Percentiles rank a stretch among this genome's conserved stretches.
Evolutionary conservation across 2,329 filamentous ascomycete species (phyloP).

Genomic region (Penicillium sp.): DNA sequence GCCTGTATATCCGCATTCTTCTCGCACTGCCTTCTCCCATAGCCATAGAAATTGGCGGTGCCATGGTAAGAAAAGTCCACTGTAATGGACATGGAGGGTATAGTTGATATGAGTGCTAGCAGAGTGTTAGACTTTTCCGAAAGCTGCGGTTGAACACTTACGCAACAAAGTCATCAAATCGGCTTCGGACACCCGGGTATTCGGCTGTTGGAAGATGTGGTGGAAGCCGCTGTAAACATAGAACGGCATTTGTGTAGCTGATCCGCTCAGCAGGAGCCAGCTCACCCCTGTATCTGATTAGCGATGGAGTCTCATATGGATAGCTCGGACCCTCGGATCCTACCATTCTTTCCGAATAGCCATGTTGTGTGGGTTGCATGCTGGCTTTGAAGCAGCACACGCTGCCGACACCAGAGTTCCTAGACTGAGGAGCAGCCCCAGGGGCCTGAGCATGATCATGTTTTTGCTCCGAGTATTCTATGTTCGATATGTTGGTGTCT

Average conservation of each 20-base stretch:
- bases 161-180: conserved; percentile 32
- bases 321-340: not conserved
- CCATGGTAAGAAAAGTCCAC: conserved; percentile 30
- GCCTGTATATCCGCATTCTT: conserved; percentile 39
- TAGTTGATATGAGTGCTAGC: conserved; percentile 28
- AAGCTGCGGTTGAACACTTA: not conserved
- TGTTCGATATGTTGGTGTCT: not conserved
- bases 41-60: conserved; percentile 32
- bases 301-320: not conserved
- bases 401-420: not conserved
- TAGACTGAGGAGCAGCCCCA: not conserved
- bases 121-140: not conserved
- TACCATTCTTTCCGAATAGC: not conserved
- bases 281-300: conserved; percentile 15
- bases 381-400: not conserved
- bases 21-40: conserved; percentile 30
- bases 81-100: conserved; percentile 24
- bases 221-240: conserved; percentile 22
- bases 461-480: not conserved
- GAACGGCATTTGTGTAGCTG: conserved; percentile 25
- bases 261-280: conserved; percentile 17
- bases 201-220: conserved; percentile 17
- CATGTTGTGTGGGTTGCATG: not conserved
- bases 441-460: not conserved
- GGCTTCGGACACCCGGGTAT: conserved; percentile 26